Conservation (phyloP, 164 flowering plant species). For the Liquidambar formosana region DNA sequence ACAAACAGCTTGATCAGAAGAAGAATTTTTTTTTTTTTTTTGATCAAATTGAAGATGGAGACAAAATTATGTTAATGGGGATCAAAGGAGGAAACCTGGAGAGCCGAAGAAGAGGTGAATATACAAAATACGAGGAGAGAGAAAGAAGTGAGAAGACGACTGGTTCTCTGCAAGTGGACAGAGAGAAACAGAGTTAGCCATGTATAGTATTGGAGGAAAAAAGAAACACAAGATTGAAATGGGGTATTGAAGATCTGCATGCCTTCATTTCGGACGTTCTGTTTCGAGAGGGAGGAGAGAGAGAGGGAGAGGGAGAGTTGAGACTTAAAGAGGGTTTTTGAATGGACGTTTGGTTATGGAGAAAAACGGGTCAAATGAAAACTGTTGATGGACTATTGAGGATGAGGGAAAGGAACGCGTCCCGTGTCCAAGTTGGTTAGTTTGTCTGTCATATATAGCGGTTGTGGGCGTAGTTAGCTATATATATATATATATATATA, state of each 20-base stretch:
- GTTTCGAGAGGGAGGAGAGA: background rate
- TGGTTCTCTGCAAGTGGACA: constrained; percentile 1
- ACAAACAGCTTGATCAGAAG: background rate
- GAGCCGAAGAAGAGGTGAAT: constrained; percentile 16
- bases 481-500: too few species aligned
- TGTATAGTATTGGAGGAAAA: background rate
- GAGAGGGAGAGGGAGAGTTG: background rate
- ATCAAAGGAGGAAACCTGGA: constrained; percentile 20
- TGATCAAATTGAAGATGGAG: background rate
- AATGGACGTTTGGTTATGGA: too few species aligned
- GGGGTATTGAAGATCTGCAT: background rate
- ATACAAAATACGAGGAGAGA: constrained; percentile 11
- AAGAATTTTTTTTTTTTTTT: too few species aligned
- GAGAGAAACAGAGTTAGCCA: background rate
- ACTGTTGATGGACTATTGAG: too few species aligned
- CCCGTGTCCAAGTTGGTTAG: too few species aligned
- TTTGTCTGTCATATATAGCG: too few species aligned
- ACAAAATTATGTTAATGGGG: background rate
- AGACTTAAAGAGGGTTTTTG: background rate
- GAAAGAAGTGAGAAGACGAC: constrained; percentile 1
- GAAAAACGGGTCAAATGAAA: too few species aligned
- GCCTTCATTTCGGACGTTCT: constrained; percentile 3
- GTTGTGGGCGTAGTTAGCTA: too few species aligned
- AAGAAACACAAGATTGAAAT: background rate
- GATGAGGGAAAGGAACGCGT: too few species aligned